Base-by-base conservation (phyloP, 129 eudicot species). In the Tagetes erecta region DNA sequence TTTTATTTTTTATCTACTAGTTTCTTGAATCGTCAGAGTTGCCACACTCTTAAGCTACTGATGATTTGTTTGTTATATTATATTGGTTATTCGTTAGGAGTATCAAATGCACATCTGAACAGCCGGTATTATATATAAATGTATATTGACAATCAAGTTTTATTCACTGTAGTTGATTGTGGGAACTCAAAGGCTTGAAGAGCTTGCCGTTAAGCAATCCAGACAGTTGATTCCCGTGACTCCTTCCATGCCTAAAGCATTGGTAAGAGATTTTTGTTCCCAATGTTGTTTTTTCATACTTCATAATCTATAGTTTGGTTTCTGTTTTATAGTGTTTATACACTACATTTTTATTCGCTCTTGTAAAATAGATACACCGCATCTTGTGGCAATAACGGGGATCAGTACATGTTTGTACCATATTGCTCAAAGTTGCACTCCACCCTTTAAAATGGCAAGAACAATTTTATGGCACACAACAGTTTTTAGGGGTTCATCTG, bases 151-250 rank as follows among this genome's bases (percentile, higher is more conserved):
- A 20, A 64, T 40, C 13, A 0, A 4, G 33, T 73, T 51, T 73
- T 12, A 73, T 63, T 59, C 35, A 13, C 55, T 80, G 76, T 70
- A 91, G 97, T 58, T 77, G 73, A 75, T 92, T 63, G 76, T 72
- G 76, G 92, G 73, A 67, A 86, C 80, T 70, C 99, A 91, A 83
- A 84, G 89, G 78, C 96, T 86, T 41, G 97, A 95, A 71, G 99
- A 95, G 74, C 74, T 95, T 82, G 97, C 92, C 36, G 89, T 88
- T 38, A 87, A 83, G 66, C 96, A 91, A 59, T 88, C 92, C 41
- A 85, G 87, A 80, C 97, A 89, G 77, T 74, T 95, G 49, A 91
- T 95, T 76, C 99, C 99, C 6, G 71, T 95, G 86, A 94, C 89
- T 49, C 91, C 97, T 13, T 77, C 91, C 38, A 33, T 82, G 86